A percentile compares a stretch with the other conserved stretches of the same genome.
Evolutionary conservation across 192 early-diverging fungal species (phyloP).

Genomic region (Backusella sp.): DNA sequence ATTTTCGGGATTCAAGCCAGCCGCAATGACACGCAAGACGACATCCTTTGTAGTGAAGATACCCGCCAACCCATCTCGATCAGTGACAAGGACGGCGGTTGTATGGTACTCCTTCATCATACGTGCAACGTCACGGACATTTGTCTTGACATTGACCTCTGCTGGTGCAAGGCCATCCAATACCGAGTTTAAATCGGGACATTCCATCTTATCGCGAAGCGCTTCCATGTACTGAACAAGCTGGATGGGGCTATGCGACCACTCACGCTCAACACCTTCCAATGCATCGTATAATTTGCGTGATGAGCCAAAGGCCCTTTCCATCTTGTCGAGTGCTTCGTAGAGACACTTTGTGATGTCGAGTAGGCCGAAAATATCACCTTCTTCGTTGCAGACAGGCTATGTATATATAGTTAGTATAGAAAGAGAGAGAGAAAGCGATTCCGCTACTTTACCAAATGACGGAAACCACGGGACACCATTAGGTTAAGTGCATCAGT

Average conservation of each 20-base stretch:
- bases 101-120: slow-evolving; percentile 72
- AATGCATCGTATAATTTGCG: slow-evolving; percentile 76
- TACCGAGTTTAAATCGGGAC: slow-evolving; percentile 84
- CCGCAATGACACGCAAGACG: slow-evolving; percentile 81
- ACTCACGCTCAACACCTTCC: slow-evolving; percentile 76
- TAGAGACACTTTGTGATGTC: slow-evolving; percentile 85
- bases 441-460: slow-evolving; percentile 47
- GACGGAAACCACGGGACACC: slow-evolving; percentile 77
- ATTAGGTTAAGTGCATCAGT: slow-evolving; percentile 79
- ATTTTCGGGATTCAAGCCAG: slow-evolving; percentile 76
- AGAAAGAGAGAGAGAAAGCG: no score
- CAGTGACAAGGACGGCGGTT: slow-evolving; percentile 70
- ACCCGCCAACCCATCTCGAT: slow-evolving; percentile 70
- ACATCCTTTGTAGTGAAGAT: slow-evolving; percentile 81
- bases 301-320: slow-evolving; percentile 75
- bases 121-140: slow-evolving; percentile 68
- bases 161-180: slow-evolving; percentile 61
- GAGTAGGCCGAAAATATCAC: slow-evolving; percentile 77
- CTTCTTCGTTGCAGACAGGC: slow-evolving; percentile 71
- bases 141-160: slow-evolving; percentile 61
- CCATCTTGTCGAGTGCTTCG: slow-evolving; percentile 80
- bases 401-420: slow-evolving; percentile 16
- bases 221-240: slow-evolving; percentile 65
- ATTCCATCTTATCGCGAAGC: slow-evolving; percentile 79
- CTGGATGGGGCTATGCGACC: slow-evolving; percentile 59